Evolutionary conservation across 768 basidiomycete species (phyloP).

Genomic region (Lactifluus volemus): DNA sequence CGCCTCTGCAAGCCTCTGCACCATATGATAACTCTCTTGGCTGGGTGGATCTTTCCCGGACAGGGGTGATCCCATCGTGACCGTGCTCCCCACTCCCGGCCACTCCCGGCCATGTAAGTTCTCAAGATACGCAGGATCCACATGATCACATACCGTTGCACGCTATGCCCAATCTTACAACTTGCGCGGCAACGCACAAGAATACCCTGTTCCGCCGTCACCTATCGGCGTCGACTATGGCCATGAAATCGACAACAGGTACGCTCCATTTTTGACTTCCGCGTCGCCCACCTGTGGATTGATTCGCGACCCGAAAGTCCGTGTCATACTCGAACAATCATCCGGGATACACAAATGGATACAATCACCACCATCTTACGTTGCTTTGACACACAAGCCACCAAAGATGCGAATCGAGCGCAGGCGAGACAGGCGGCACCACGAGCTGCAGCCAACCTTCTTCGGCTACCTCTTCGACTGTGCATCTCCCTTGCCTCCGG

Average conservation of each 20-base stretch:
- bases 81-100: constrained; percentile 8
- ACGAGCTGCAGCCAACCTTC: too few species aligned
- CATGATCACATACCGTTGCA: not conserved
- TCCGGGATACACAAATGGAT: constrained; percentile 7
- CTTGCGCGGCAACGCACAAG: too few species aligned
- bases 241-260: not conserved
- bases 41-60: constrained; percentile 36
- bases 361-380: constrained; percentile 12
- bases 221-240: too few species aligned
- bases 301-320: constrained; percentile 3
- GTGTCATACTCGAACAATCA: not conserved
- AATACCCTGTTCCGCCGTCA: too few species aligned
- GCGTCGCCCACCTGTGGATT: not conserved
- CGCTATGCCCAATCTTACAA: too few species aligned
- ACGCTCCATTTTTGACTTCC: not conserved
- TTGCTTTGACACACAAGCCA: constrained; percentile 7
- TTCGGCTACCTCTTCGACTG: too few species aligned
- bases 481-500: too few species aligned
- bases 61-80: constrained; percentile 23
- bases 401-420: constrained; percentile 23
- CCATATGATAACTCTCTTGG: constrained; percentile 27
- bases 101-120: constrained; percentile 15
- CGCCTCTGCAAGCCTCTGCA: not conserved
- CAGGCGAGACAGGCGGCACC: constrained; percentile 26
- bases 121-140: constrained; percentile 7